These are phyloP conservation scores for Pleurotus salmoneostramineus DNA, from an alignment of 768 basidiomycete species.

Conservation along the genomic window DNA sequence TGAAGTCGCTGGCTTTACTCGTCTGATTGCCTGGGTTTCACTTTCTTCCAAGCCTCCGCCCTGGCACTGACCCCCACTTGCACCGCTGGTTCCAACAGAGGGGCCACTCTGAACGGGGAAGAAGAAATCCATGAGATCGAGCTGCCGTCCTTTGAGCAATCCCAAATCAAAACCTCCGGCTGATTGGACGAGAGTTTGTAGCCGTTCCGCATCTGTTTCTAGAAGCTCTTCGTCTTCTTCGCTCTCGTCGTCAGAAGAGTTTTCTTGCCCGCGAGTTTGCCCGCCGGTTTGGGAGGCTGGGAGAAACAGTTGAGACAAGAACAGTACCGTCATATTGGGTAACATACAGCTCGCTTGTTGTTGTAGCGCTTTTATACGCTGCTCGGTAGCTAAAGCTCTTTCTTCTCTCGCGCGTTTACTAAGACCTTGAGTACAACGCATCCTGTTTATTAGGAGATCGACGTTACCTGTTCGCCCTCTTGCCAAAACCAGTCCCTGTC, in stretches of 20 bases:
- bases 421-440: neutral
- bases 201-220: conserved; percentile 11
- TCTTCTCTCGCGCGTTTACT: conserved; percentile 82
- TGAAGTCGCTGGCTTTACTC: neutral
- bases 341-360: conserved; percentile 22
- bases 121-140: conserved; percentile 7
- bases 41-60: neutral
- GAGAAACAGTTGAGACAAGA: neutral
- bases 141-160: neutral
- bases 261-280: conserved; percentile 7
- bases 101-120: neutral
- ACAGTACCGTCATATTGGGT: neutral
- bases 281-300: neutral
- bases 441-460: neutral
- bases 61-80: neutral
- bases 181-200: conserved; percentile 2
- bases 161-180: conserved; percentile 1
- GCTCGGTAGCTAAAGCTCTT: conserved; percentile 71
- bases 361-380: conserved; percentile 47
- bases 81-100: neutral
- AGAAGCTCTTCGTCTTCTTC: conserved; percentile 22
- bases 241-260: conserved; percentile 15
- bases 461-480: conserved; percentile 60
- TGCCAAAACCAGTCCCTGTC: conserved; percentile 51
- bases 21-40: neutral